These are phyloP conservation scores for Debaryomyces tyrocola DNA, from an alignment of 805 yeast species.

Conservation along the genomic window DNA sequence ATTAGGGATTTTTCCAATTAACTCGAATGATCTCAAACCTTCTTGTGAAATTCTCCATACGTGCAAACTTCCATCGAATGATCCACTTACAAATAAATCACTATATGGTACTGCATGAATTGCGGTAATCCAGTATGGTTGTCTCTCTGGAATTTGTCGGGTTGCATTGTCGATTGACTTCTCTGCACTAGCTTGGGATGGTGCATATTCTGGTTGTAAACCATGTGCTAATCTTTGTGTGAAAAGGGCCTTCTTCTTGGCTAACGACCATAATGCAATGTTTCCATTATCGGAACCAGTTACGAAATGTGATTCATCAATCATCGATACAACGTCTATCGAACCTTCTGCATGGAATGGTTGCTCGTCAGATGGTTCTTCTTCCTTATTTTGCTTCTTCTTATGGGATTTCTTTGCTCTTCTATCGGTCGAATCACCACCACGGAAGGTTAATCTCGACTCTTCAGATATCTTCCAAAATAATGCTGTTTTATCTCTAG, in stretches of 20 bases:
- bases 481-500: conserved; percentile 93
- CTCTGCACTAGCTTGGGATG: conserved; percentile 43
- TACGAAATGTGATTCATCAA: conserved; percentile 88
- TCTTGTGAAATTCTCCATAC: conserved; percentile 72
- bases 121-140: conserved; percentile 85
- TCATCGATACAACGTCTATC: conserved; percentile 85
- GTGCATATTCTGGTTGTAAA: conserved; percentile 45
- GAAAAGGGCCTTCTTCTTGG: conserved; percentile 84
- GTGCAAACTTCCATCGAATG: conserved; percentile 76
- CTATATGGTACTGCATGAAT: conserved; percentile 81
- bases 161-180: conserved; percentile 51
- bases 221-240: conserved; percentile 80
- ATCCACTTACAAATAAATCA: conserved; percentile 83
- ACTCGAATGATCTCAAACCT: conserved; percentile 59
- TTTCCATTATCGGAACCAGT: conserved; percentile 96
- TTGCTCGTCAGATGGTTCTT: conserved; percentile 9
- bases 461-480: conserved; percentile 97
- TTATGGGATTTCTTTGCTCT: conserved; percentile 35
- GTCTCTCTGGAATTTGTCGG: conserved; percentile 63
- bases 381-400: conserved; percentile 20
- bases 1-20: conserved; percentile 54
- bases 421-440: conserved; percentile 66
- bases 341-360: conserved; percentile 74
- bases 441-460: conserved; percentile 88
- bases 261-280: conserved; percentile 83